Conservation (phyloP, 768 basidiomycete species). For the Phylloporus scabripes region DNA sequence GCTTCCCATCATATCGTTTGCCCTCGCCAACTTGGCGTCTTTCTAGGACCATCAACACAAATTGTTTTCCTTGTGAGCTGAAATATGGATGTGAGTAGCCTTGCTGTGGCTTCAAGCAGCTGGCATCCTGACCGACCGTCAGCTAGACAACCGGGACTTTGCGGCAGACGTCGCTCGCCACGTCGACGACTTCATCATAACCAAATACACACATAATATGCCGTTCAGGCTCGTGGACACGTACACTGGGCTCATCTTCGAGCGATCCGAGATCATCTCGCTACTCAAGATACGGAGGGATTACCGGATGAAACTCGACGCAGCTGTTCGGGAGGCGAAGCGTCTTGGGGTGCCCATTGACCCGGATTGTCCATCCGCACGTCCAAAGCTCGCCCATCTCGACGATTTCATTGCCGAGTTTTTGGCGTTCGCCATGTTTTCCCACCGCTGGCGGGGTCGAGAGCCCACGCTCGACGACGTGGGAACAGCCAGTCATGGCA, state of each 20-base stretch:
- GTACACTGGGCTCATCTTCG: slow-evolving; percentile 22
- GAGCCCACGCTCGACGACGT: slow-evolving; percentile 19
- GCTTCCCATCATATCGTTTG: too few species aligned
- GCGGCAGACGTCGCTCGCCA: slow-evolving; percentile 10
- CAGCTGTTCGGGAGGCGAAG: slow-evolving; percentile 1
- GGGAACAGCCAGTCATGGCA: slow-evolving; percentile 4
- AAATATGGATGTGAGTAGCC: slow-evolving; percentile 6
- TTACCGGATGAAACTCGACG: slow-evolving; percentile 5
- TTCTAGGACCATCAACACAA: too few species aligned
- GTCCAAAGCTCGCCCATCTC: slow-evolving; percentile 3
- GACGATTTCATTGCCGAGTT: slow-evolving; percentile 14
- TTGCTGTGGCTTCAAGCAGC: not conserved
- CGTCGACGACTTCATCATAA: slow-evolving; percentile 12
- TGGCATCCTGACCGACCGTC: not conserved
- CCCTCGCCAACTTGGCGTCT: too few species aligned
- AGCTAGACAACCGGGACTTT: slow-evolving; percentile 7
- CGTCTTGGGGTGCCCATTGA: not conserved
- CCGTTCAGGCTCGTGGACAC: slow-evolving; percentile 24
- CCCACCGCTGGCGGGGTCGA: slow-evolving; percentile 21
- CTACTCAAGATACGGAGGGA: slow-evolving; percentile 16
- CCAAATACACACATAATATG: slow-evolving; percentile 13
- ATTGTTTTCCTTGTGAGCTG: not conserved
- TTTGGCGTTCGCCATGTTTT: slow-evolving; percentile 25
- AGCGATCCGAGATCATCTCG: slow-evolving; percentile 11
- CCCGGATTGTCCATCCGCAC: not conserved